Evolutionary conservation across 192 early-diverging fungal genomes (phyloP).

Genomic region (Coemansia pectinata): DNA sequence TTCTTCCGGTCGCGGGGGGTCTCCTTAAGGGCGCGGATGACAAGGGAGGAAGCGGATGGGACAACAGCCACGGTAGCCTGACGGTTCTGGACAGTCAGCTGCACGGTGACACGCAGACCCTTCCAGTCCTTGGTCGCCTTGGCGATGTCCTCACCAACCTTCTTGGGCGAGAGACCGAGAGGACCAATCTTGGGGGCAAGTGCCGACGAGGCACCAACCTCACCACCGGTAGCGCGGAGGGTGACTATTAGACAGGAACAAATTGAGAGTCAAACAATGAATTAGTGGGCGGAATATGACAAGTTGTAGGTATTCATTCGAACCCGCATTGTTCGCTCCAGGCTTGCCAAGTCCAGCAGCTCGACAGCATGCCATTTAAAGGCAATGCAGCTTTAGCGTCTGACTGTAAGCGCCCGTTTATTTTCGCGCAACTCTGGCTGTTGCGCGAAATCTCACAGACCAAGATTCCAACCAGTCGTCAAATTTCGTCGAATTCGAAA

Average conservation of each 20-base stretch:
- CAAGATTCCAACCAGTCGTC: slow-evolving; percentile 5
- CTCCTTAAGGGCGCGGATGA: slow-evolving; percentile 98
- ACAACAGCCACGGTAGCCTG: slow-evolving; percentile 97
- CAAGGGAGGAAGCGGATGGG: slow-evolving; percentile 93
- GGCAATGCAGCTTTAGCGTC: neutral
- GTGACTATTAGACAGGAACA: slow-evolving; percentile 58
- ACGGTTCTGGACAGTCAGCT: slow-evolving; percentile 99
- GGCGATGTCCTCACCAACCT: slow-evolving; percentile 99
- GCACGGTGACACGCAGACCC: slow-evolving; percentile 97
- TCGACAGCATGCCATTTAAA: neutral
- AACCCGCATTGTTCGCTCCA: neutral
- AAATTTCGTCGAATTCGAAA: slow-evolving; percentile 17
- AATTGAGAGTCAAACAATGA: neutral
- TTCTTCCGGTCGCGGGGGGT: slow-evolving; percentile 97
- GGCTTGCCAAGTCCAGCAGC: neutral
- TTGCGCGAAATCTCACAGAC: neutral
- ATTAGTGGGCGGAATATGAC: neutral
- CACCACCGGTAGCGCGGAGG: slow-evolving; percentile 97
- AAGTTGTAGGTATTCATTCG: neutral
- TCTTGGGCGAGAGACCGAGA: slow-evolving; percentile 99
- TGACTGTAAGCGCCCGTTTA: neutral
- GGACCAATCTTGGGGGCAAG: slow-evolving; percentile 99
- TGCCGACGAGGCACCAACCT: slow-evolving; percentile 95
- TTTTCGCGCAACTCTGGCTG: neutral
- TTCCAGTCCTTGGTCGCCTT: slow-evolving; percentile 99